Evolutionary conservation across 2,329 filamentous ascomycete species (phyloP).

Genomic region (Fusarium austroafricanum): DNA sequence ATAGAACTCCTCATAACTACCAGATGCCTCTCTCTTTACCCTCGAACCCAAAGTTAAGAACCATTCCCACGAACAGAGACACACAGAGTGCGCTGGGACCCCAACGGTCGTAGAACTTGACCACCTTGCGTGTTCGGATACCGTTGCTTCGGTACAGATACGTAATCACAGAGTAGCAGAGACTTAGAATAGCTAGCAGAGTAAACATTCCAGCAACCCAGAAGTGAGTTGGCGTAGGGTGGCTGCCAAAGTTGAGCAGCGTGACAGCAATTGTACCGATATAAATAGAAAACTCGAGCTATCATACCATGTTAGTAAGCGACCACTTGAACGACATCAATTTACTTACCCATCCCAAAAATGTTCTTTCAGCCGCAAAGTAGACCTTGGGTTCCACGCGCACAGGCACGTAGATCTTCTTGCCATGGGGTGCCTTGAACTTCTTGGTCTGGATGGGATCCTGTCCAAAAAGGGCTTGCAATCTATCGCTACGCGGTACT

Average conservation of each 20-base stretch:
- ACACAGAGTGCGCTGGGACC: slow-evolving; percentile 83
- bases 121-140: slow-evolving; percentile 85
- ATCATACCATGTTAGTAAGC: slow-evolving; percentile 32
- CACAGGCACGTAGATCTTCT: slow-evolving; percentile 95
- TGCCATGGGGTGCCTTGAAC: slow-evolving; percentile 81
- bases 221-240: slow-evolving; percentile 69
- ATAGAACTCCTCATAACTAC: slow-evolving; percentile 48
- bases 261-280: slow-evolving; percentile 88
- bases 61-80: slow-evolving; percentile 78
- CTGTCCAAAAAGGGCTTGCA: slow-evolving; percentile 64
- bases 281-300: slow-evolving; percentile 97
- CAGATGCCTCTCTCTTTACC: slow-evolving; percentile 70
- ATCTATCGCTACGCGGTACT: slow-evolving; percentile 68
- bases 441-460: slow-evolving; percentile 67
- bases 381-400: slow-evolving; percentile 98
- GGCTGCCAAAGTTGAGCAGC: slow-evolving; percentile 81
- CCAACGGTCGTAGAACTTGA: slow-evolving; percentile 90
- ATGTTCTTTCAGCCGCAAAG: slow-evolving; percentile 95
- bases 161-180: slow-evolving; percentile 85
- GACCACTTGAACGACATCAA: background rate
- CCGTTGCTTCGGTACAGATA: slow-evolving; percentile 90
- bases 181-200: slow-evolving; percentile 77
- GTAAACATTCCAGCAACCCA: slow-evolving; percentile 83
- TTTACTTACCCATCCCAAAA: slow-evolving; percentile 84
- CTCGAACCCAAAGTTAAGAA: slow-evolving; percentile 83